A percentile compares a stretch with the other conserved stretches of the same genome.
Conservation (phyloP, 2,329 filamentous ascomycete genomes). For the Neofusicoccum ribis region DNA sequence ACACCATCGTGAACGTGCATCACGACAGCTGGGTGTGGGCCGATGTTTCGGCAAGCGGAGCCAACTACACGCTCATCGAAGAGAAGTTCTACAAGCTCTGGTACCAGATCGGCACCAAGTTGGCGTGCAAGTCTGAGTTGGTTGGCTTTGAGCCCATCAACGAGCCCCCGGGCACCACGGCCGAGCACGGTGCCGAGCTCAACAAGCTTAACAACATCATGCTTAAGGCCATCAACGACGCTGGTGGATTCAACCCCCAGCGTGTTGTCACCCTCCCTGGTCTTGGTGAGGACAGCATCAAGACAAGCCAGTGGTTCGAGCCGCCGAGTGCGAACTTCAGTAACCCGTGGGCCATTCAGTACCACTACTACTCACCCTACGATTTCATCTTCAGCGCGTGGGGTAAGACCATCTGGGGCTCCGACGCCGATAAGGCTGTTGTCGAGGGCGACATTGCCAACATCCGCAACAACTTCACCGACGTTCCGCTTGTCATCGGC, state of each 20-base stretch:
- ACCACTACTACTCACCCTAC: slow-evolving; percentile 62
- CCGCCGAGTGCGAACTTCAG: slow-evolving; percentile 47
- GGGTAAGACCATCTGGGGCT: slow-evolving; percentile 63
- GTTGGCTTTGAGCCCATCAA: slow-evolving; percentile 63
- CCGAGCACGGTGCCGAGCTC: slow-evolving; percentile 51
- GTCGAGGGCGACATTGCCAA: slow-evolving; percentile 53
- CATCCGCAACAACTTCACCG: slow-evolving; percentile 56
- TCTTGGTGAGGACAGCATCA: slow-evolving; percentile 51
- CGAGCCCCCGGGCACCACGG: slow-evolving; percentile 56
- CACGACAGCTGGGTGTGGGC: slow-evolving; percentile 63
- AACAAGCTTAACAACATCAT: slow-evolving; percentile 61
- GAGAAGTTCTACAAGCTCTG: slow-evolving; percentile 58
- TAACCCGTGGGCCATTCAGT: slow-evolving; percentile 62
- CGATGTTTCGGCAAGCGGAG: slow-evolving; percentile 48
- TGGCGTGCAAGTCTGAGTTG: slow-evolving; percentile 56
- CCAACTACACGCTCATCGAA: slow-evolving; percentile 55
- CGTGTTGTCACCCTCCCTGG: slow-evolving; percentile 59
- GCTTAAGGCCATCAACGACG: slow-evolving; percentile 53
- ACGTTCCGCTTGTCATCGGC: slow-evolving; percentile 58
- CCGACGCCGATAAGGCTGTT: slow-evolving; percentile 52
- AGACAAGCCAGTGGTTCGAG: slow-evolving; percentile 58
- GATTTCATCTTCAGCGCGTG: slow-evolving; percentile 47
- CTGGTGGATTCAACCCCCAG: slow-evolving; percentile 57
- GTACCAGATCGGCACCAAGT: slow-evolving; percentile 57
- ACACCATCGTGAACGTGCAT: slow-evolving; percentile 59